phyloP scores from a whole-genome alignment of 768 basidiomycete genomes.

The Podaxis mareebaensis region DNA sequence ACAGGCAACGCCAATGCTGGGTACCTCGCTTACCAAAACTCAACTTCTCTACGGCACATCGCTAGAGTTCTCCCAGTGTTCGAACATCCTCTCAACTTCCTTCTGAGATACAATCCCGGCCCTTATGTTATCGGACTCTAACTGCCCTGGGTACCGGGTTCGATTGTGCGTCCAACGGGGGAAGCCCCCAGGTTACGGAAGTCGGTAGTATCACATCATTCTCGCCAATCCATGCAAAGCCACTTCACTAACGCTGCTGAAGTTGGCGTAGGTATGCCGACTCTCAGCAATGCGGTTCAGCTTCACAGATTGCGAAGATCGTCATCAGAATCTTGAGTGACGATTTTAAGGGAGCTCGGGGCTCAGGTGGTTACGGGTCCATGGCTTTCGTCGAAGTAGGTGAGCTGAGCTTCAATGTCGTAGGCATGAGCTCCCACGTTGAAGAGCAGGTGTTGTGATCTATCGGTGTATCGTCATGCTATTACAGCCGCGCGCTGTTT shows the following conservation, averaged over 20 bases:
- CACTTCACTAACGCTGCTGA: conserved; percentile 76
- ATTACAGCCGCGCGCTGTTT: conserved; percentile 84
- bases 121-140: not conserved
- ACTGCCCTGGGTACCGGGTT: too few relatives aligned
- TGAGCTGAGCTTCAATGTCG: too few relatives aligned
- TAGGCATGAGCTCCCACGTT: too few relatives aligned
- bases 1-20: not conserved
- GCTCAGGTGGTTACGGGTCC: conserved; percentile 93
- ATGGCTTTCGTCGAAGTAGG: conserved; percentile 42
- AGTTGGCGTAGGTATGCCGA: conserved; percentile 86
- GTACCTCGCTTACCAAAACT: not conserved
- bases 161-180: not conserved
- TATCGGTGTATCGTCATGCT: conserved; percentile 75
- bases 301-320: conserved; percentile 91
- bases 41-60: not conserved
- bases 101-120: not conserved
- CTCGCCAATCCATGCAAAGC: conserved; percentile 97
- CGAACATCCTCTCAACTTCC: not conserved
- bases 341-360: conserved; percentile 90
- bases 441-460: conserved; percentile 59
- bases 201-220: not conserved
- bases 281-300: conserved; percentile 97
- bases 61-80: not conserved
- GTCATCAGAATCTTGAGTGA: conserved; percentile 90
- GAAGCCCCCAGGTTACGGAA: not conserved